Evolutionary conservation across 371 early-diverging fungal genomes (phyloP).

Genomic region (Rhizomucor miehei): DNA sequence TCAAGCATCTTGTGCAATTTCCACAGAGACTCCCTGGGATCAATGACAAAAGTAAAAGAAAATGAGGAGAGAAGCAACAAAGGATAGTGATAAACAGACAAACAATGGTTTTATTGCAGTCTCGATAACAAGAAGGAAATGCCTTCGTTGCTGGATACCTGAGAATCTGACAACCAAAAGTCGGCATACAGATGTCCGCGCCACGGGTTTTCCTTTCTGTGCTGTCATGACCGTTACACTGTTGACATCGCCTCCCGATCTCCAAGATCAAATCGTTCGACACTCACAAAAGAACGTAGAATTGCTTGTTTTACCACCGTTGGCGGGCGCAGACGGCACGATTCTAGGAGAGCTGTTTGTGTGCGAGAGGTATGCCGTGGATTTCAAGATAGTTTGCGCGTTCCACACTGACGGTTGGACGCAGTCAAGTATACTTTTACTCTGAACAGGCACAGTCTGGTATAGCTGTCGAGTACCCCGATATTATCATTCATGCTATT

Average conservation of each 20-base stretch:
- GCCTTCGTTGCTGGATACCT: no score
- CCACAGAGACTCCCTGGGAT: no score
- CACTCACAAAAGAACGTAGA: slow-evolving; percentile 30
- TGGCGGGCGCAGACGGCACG: slow-evolving; percentile 26
- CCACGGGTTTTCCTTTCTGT: slow-evolving; percentile 2
- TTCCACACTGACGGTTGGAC: not conserved
- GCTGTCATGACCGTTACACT: slow-evolving; percentile 42
- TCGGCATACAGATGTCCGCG: no score
- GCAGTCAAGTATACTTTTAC: slow-evolving; percentile 54
- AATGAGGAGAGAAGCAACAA: no score
- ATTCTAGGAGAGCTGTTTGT: slow-evolving; percentile 34
- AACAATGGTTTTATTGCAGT: no score
- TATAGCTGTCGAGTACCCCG: slow-evolving; percentile 69
- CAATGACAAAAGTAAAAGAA: no score
- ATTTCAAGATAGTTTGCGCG: not conserved
- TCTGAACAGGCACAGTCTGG: slow-evolving; percentile 39
- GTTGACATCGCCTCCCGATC: slow-evolving; percentile 31
- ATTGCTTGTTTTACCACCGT: slow-evolving; percentile 37
- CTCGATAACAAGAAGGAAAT: no score
- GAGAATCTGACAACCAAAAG: no score
- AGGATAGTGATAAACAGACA: no score
- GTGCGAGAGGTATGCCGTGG: slow-evolving; percentile 37
- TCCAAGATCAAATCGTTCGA: slow-evolving; percentile 27
- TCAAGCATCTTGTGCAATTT: no score
- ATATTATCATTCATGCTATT: slow-evolving; percentile 80